phyloP scores from a whole-genome alignment of 306 rosid species.

The Trifolium fragiferum region DNA sequence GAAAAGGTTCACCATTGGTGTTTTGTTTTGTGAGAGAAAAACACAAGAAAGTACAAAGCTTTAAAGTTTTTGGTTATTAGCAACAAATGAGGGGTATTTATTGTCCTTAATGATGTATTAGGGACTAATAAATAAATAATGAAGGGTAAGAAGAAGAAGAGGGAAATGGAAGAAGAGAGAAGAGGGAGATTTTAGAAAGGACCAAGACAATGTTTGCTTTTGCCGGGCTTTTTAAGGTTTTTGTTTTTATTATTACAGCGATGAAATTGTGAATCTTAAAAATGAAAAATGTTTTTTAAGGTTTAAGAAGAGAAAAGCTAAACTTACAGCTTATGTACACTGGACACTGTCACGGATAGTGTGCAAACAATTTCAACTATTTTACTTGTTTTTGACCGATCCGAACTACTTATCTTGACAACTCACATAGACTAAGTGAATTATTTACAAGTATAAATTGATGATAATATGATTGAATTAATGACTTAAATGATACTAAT shows the following conservation, averaged over 20 bases:
- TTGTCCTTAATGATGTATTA: neutral
- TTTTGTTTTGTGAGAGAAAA: slow-evolving; percentile 2
- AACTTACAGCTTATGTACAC: neutral
- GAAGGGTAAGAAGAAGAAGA: neutral
- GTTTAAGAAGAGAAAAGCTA: neutral
- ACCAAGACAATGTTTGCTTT: slow-evolving; percentile 13
- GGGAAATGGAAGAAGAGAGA: neutral
- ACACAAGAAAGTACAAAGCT: slow-evolving; percentile 9
- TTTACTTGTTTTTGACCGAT: no score
- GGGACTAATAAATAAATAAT: slow-evolving; percentile 9
- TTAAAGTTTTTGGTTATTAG: neutral
- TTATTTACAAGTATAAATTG: no score
- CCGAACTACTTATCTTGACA: no score
- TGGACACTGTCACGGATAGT: no score
- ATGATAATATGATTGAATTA: no score
- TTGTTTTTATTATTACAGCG: neutral
- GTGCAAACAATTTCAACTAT: no score
- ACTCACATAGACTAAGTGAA: no score
- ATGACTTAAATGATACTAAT: no score
- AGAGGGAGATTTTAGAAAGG: slow-evolving; percentile 30
- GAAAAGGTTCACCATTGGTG: slow-evolving; percentile 49
- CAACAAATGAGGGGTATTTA: slow-evolving; percentile 5
- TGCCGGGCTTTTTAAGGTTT: slow-evolving; percentile 55
- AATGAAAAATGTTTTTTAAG: neutral
- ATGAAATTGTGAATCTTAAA: neutral